Conservation (phyloP, 139 green algal species). For the Haematococcus lacustris region DNA sequence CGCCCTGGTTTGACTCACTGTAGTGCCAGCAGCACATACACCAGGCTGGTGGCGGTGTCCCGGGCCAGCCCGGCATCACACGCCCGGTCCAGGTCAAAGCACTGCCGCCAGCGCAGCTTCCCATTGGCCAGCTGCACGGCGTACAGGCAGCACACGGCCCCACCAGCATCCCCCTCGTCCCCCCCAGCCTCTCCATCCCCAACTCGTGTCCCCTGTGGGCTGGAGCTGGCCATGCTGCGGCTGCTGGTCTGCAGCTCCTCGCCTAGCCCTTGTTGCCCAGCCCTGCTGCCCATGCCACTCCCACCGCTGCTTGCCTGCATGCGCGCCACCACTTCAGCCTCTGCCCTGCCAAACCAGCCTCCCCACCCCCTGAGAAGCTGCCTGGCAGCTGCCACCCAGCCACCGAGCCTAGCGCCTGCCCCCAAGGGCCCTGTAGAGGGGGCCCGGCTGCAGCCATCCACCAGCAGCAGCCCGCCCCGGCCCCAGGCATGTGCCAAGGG, state of each 20-base stretch:
- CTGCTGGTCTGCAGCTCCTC: background rate
- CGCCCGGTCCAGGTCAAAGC: conserved; percentile 2
- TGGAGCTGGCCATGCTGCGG: background rate
- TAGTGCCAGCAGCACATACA: background rate
- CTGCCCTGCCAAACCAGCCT: background rate
- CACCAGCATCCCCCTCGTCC: background rate
- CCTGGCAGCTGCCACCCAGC: background rate
- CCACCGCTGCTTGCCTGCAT: background rate
- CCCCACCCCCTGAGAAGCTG: background rate
- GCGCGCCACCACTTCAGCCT: background rate
- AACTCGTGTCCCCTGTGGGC: background rate
- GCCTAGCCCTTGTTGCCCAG: background rate
- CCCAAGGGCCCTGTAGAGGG: background rate
- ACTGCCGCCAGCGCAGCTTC: background rate
- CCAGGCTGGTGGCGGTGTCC: background rate
- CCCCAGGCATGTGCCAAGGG: background rate
- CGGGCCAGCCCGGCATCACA: background rate
- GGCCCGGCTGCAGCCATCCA: background rate
- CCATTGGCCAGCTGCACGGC: background rate
- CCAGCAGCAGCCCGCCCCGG: conserved; percentile 2
- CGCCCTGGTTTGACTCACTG: background rate
- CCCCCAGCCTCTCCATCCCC: background rate
- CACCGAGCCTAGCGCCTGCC: background rate
- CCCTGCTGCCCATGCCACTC: background rate
- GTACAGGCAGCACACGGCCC: conserved; percentile 1